Conservation (phyloP, 352 stramenopile species). For the Pilasporangium apinafurcum region DNA sequence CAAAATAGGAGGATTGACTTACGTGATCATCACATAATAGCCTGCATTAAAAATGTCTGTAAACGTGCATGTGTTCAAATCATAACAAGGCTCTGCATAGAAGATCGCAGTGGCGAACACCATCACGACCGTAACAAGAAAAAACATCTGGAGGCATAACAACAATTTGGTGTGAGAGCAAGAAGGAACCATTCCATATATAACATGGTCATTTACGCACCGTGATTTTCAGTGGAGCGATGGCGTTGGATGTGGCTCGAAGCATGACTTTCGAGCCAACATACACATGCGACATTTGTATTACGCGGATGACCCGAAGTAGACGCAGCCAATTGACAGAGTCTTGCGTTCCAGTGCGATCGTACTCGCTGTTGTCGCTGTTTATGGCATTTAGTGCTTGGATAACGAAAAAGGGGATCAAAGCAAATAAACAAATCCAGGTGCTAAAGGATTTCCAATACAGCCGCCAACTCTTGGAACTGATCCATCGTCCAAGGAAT, state of each 20-base stretch:
- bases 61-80: conserved; percentile 38
- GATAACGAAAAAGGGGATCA: conserved; percentile 21
- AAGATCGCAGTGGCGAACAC: conserved; percentile 47
- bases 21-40: conserved; percentile 62
- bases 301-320: conserved; percentile 25
- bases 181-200: neutral
- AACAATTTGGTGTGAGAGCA: neutral
- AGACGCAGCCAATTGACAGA: conserved; percentile 22
- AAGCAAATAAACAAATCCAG: conserved; percentile 23
- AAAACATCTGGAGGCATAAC: conserved; percentile 26
- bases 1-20: conserved; percentile 2
- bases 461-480: conserved; percentile 10
- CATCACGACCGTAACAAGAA: conserved; percentile 47
- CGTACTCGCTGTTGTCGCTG: neutral
- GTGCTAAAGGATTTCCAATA: conserved; percentile 26
- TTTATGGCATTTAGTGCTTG: conserved; percentile 3
- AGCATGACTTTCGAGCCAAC: conserved; percentile 42
- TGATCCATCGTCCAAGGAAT: conserved; percentile 22
- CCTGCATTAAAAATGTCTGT: conserved; percentile 56
- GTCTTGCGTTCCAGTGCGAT: conserved; percentile 13
- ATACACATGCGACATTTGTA: conserved; percentile 22
- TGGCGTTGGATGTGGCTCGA: conserved; percentile 17
- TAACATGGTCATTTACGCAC: conserved; percentile 7
- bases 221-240: conserved; percentile 40
- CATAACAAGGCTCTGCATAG: conserved; percentile 50